Percentiles rank a stretch among this genome's conserved stretches.
These are phyloP conservation scores for Protomyces macrosporus DNA, from an alignment of 1,139 yeast species.

Conservation along the genomic window DNA sequence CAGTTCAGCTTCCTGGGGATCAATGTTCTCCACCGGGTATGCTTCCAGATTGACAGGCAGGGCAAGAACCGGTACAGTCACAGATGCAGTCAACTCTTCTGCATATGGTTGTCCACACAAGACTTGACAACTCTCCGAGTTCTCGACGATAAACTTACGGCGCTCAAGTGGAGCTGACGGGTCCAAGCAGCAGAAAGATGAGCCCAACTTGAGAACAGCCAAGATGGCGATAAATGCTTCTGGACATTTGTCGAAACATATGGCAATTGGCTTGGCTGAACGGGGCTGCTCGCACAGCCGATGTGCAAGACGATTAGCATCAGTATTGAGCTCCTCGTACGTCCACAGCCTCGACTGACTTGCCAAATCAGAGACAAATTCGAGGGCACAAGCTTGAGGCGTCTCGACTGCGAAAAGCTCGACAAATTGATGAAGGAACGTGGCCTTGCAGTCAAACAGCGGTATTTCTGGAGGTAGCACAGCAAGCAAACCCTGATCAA, in stretches of 20 bases:
- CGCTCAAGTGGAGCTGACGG: conserved; percentile 33
- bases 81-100: neutral
- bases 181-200: conserved; percentile 34
- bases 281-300: conserved; percentile 14
- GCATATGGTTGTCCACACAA: neutral
- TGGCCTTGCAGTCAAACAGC: conserved; percentile 1
- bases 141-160: conserved; percentile 30
- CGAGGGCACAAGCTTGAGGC: conserved; percentile 31
- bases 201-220: conserved; percentile 33
- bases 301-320: conserved; percentile 31
- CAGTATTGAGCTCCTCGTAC: conserved; percentile 30
- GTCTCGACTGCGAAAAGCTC: conserved; percentile 26
- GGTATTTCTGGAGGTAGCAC: conserved; percentile 15
- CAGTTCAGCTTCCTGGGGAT: neutral
- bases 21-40: neutral
- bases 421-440: conserved; percentile 32
- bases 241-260: conserved; percentile 33
- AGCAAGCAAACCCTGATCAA: conserved; percentile 21
- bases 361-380: conserved; percentile 28
- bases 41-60: neutral
- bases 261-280: conserved; percentile 28
- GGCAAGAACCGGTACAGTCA: neutral
- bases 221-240: conserved; percentile 33
- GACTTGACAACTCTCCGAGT: conserved; percentile 16
- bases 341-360: conserved; percentile 28